phyloP scores from a whole-genome alignment of 2,329 filamentous ascomycete genomes.

The Rachicladosporium sp. region DNA sequence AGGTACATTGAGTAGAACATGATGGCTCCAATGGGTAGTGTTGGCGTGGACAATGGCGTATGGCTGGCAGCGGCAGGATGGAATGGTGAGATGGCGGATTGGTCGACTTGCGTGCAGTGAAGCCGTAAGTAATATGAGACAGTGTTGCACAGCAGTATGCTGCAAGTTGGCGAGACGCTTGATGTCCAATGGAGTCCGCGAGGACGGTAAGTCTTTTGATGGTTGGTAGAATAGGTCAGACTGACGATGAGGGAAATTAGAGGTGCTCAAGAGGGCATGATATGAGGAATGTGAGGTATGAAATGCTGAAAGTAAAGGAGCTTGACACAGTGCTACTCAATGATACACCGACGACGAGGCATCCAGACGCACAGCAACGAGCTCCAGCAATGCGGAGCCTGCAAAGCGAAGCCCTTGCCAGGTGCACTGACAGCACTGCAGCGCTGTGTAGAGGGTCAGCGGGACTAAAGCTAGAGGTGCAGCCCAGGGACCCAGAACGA shows the following conservation, averaged over 20 bases:
- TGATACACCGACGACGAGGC: constrained; percentile 17
- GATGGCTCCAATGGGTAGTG: constrained; percentile 10
- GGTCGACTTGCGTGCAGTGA: constrained; percentile 15
- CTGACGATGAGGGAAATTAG: constrained; percentile 9
- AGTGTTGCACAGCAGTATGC: constrained; percentile 19
- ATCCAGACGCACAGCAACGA: constrained; percentile 7
- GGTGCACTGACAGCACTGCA: constrained; percentile 3
- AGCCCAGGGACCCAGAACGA: constrained; percentile 44
- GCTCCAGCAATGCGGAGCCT: constrained; percentile 12
- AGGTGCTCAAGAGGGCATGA: constrained; percentile 3
- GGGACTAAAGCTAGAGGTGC: constrained; percentile 13
- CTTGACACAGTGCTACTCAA: constrained; percentile 14
- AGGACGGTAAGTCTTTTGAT: neutral
- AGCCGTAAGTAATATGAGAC: constrained; percentile 4
- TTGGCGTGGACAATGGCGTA: neutral
- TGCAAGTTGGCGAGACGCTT: constrained; percentile 5
- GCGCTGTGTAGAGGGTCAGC: constrained; percentile 9
- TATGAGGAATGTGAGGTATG: constrained; percentile 5
- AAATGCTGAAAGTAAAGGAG: constrained; percentile 9
- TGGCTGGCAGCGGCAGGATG: constrained; percentile 1
- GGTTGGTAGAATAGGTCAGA: constrained; percentile 6
- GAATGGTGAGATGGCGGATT: constrained; percentile 6
- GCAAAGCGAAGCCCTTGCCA: constrained; percentile 8
- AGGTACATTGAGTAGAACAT: constrained; percentile 41
- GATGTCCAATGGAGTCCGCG: constrained; percentile 3